phyloP scores from a whole-genome alignment of 2,329 filamentous ascomycete genomes.

The Cadophora sp. region DNA sequence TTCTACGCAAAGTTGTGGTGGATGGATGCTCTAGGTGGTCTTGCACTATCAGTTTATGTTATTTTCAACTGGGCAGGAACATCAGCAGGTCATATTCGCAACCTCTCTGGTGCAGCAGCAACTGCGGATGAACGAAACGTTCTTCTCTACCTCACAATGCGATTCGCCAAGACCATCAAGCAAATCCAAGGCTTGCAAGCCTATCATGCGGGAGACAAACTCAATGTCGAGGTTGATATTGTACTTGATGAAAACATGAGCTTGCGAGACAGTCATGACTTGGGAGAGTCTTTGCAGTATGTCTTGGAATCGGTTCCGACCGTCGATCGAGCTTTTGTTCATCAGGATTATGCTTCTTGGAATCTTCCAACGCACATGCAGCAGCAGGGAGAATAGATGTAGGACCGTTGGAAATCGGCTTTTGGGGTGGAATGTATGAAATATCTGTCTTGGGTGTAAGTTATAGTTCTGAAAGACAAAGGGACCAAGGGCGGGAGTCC shows the following conservation, averaged over 20 bases:
- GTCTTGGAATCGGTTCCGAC: slow-evolving; percentile 58
- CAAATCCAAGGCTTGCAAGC: slow-evolving; percentile 61
- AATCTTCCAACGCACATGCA: slow-evolving; percentile 47
- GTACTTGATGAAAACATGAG: slow-evolving; percentile 60
- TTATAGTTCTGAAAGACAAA: neutral
- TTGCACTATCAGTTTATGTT: slow-evolving; percentile 68
- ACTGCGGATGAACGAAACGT: slow-evolving; percentile 59
- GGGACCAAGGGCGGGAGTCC: neutral
- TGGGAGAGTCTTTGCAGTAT: slow-evolving; percentile 69
- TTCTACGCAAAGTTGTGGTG: slow-evolving; percentile 67
- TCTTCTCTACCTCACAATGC: slow-evolving; percentile 64
- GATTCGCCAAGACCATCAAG: slow-evolving; percentile 59
- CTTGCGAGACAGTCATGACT: slow-evolving; percentile 61
- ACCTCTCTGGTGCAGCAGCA: slow-evolving; percentile 64
- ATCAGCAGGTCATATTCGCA: slow-evolving; percentile 63
- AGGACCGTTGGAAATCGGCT: neutral
- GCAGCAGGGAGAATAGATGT: slow-evolving; percentile 41
- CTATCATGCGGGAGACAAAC: slow-evolving; percentile 67
- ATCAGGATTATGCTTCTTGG: slow-evolving; percentile 48
- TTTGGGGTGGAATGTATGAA: neutral
- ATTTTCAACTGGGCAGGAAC: slow-evolving; percentile 73
- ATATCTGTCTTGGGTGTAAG: neutral
- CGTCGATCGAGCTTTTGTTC: slow-evolving; percentile 51
- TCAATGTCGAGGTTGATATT: slow-evolving; percentile 68
- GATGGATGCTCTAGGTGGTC: slow-evolving; percentile 68